Evolutionary conservation across 2,329 filamentous ascomycete genomes (phyloP).

Genomic region (Xylaria sp.): DNA sequence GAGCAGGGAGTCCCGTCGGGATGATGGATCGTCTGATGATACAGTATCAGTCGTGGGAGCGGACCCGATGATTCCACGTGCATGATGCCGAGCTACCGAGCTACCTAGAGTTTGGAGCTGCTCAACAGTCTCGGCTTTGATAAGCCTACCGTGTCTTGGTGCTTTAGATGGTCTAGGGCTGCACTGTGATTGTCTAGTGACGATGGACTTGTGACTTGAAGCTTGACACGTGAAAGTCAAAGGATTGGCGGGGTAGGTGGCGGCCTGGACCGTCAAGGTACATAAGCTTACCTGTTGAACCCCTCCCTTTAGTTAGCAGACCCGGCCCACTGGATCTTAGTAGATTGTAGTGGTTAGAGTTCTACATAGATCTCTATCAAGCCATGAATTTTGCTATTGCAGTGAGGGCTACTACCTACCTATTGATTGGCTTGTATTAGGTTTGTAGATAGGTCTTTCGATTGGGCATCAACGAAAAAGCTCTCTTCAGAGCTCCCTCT

Average conservation of each 20-base stretch:
- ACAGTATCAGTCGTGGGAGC: conserved; percentile 48
- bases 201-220: conserved; percentile 11
- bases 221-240: conserved; percentile 8
- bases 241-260: conserved; percentile 11
- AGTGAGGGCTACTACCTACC: neutral
- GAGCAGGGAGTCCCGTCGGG: conserved; percentile 53
- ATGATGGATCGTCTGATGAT: conserved; percentile 57
- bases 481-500: too few relatives aligned
- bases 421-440: too few relatives aligned
- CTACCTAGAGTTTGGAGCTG: too few relatives aligned
- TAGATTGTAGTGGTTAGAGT: conserved; percentile 7
- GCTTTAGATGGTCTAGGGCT: neutral
- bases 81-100: conserved; percentile 36
- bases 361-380: too few relatives aligned
- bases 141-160: too few relatives aligned
- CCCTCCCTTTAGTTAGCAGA: neutral
- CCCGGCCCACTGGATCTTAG: conserved; percentile 21
- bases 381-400: too few relatives aligned
- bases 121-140: too few relatives aligned
- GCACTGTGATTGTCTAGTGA: neutral
- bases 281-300: conserved; percentile 6
- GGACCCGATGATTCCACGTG: conserved; percentile 33
- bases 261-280: conserved; percentile 20
- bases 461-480: too few relatives aligned
- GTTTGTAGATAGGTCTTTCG: too few relatives aligned